Base-by-base conservation (phyloP, 1,284 basidiomycete species). In the Cryptococcus sp. region DNA sequence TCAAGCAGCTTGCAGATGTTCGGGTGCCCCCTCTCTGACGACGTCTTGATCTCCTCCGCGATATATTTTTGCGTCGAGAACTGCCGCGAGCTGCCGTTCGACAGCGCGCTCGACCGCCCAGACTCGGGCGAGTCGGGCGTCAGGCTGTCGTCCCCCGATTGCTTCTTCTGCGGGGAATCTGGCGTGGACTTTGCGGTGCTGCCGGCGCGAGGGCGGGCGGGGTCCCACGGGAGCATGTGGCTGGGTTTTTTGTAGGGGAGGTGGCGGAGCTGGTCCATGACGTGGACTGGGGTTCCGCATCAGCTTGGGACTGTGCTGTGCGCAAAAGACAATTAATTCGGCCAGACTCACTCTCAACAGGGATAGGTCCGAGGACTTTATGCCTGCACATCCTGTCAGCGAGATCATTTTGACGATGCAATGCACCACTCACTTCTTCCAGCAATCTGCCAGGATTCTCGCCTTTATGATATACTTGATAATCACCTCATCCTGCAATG, bases 381-480 rank as follows among this genome's bases (percentile, higher is more conserved):
- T 98, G 96, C 70, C 78, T 75, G 52, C n/a, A 9, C 39, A 21
- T 36, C 2, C 24, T 46, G 28, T 51, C 48, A 53, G 46, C 21
- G 9, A 18, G 6, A 24, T 9, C 20, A n/a, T n/a, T 53, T 18
- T 12, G 15, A 15, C 50, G 3, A n/a, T 44, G n/a, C 40, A 59
- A 43, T 52, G 35, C 44, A 37, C 21, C 3, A 65, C 68, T 60
- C 52, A 73, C 76, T 89, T 87, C 81, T 97, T 97, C 96, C 96
- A 98, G 74, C 94, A 98, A 78, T 98, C 95, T 20, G 95, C 96
- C 49, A 98, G 83, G 60, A 98, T 98, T 52, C 94, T 88, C 55
- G 91, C 93, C 79, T 98, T 98, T 81, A 98, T 95, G 70, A 98
- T 88, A 76, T 97, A 95, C 73, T 98, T 98, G 80, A 98, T 93